Evolutionary conservation across 1,284 basidiomycete genomes (phyloP).

Genomic region (Sutorius eximius): DNA sequence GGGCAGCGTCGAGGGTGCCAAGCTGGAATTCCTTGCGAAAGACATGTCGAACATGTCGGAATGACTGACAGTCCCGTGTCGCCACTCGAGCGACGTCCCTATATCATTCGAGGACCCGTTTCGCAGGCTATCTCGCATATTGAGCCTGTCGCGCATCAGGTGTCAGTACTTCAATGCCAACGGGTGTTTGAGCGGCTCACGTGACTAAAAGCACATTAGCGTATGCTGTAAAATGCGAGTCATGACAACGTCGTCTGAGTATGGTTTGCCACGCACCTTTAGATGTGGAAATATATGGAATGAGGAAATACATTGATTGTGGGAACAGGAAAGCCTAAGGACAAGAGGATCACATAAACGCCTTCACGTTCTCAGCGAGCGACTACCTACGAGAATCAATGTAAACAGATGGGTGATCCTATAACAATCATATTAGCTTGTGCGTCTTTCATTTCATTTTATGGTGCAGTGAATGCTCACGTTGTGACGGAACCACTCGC

Average conservation of each 20-base stretch:
- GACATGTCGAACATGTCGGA: no score
- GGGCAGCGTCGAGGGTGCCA: neutral
- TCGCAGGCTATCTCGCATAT: neutral
- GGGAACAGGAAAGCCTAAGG: neutral
- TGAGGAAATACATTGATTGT: neutral
- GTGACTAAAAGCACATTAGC: neutral
- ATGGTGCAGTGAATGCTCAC: neutral
- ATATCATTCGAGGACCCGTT: neutral
- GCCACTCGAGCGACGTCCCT: neutral
- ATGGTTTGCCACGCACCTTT: neutral
- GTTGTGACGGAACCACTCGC: neutral
- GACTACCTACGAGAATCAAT: neutral
- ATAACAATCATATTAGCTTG: neutral
- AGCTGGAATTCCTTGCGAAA: neutral
- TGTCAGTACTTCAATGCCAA: neutral
- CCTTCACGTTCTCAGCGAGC: neutral
- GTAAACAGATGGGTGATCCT: neutral
- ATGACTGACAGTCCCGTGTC: neutral
- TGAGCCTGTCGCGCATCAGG: neutral
- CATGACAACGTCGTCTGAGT: neutral
- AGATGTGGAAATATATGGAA: neutral
- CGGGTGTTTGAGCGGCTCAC: neutral
- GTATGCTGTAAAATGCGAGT: neutral
- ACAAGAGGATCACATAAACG: neutral
- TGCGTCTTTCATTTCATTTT: neutral